A percentile compares a stretch with the other conserved stretches of the same genome.
Conservation (phyloP, 805 yeast genomes). For the Candida verbasci region DNA sequence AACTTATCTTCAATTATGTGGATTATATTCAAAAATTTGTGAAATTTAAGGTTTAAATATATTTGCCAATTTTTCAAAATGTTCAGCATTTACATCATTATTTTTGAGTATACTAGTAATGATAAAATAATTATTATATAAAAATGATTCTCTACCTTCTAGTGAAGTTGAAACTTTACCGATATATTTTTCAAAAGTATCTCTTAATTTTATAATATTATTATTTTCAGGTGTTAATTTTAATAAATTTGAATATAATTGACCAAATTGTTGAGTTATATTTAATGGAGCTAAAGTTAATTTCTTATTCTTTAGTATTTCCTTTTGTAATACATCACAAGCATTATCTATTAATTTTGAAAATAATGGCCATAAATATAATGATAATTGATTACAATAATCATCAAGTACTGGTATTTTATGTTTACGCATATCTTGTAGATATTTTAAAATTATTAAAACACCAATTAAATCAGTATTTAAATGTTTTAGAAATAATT, state of each 20-base stretch:
- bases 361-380: slow-evolving; percentile 82
- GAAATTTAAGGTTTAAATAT: slow-evolving; percentile 29
- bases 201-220: slow-evolving; percentile 64
- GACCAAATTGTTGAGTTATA: slow-evolving; percentile 77
- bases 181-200: slow-evolving; percentile 74
- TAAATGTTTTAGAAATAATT: slow-evolving; percentile 44
- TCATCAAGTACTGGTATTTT: slow-evolving; percentile 68
- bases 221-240: slow-evolving; percentile 65
- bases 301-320: slow-evolving; percentile 28
- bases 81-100: slow-evolving; percentile 37
- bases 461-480: slow-evolving; percentile 70
- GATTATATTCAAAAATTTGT: slow-evolving; percentile 63
- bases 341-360: slow-evolving; percentile 73
- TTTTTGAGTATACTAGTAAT: slow-evolving; percentile 52
- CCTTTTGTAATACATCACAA: slow-evolving; percentile 64
- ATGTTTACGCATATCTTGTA: slow-evolving; percentile 61
- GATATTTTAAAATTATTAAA: slow-evolving; percentile 65
- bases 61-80: slow-evolving; percentile 35
- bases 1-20: slow-evolving; percentile 79
- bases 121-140: slow-evolving; percentile 68
- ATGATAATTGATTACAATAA: slow-evolving; percentile 60
- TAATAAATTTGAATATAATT: slow-evolving; percentile 64
- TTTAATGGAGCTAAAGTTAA: slow-evolving; percentile 42
- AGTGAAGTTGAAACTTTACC: slow-evolving; percentile 58
- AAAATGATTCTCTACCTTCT: slow-evolving; percentile 59